phyloP scores from a whole-genome alignment of 306 rosid genomes.

The Myrica gale region DNA sequence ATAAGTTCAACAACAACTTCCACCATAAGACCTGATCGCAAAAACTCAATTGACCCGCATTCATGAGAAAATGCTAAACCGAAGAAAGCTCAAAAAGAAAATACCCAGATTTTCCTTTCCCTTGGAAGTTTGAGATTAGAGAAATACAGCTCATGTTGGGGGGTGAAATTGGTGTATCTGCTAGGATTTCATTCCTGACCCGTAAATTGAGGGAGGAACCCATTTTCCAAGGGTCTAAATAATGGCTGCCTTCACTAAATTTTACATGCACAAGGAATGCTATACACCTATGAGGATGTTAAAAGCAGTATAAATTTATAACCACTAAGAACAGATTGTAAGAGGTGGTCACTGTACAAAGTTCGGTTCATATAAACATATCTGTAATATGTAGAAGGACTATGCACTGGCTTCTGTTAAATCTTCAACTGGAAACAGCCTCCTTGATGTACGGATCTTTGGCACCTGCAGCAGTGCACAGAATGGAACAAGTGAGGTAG shows the following conservation, averaged over 20 bases:
- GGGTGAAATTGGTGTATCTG: not conserved
- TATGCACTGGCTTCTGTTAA: not conserved
- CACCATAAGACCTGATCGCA: too few relatives aligned
- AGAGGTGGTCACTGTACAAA: not conserved
- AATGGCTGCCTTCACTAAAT: not conserved
- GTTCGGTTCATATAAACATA: not conserved
- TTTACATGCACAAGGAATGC: not conserved
- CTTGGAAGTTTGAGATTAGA: not conserved
- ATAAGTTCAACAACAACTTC: too few relatives aligned
- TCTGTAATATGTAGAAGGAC: not conserved
- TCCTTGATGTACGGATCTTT: not conserved
- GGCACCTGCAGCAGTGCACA: not conserved
- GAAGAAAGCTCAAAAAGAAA: too few relatives aligned
- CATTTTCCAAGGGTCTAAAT: not conserved
- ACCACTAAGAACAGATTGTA: not conserved
- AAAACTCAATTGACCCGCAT: too few relatives aligned
- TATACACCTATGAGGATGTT: slow-evolving; percentile 3
- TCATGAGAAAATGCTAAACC: too few relatives aligned
- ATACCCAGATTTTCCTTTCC: too few relatives aligned
- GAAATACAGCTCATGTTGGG: not conserved
- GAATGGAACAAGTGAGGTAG: not conserved
- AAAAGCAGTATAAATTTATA: slow-evolving; percentile 23
- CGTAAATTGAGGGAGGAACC: not conserved
- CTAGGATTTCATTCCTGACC: not conserved
- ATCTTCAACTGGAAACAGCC: slow-evolving; percentile 2